These are phyloP conservation scores for Neoboletus brunneissimus DNA, from an alignment of 768 basidiomycete species.

Conservation along the genomic window DNA sequence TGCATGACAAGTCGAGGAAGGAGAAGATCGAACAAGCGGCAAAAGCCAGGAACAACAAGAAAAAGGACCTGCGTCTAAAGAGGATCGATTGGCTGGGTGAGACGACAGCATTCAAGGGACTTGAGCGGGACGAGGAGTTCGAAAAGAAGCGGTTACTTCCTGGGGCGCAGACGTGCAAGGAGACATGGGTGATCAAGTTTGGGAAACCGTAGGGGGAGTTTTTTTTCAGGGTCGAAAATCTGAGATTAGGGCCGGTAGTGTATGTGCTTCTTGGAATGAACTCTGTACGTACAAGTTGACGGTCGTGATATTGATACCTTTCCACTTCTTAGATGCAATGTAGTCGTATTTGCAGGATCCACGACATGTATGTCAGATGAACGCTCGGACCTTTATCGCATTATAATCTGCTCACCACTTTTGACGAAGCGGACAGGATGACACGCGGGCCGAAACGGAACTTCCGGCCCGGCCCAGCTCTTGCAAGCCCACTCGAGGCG, in stretches of 20 bases:
- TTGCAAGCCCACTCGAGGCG: too few species aligned
- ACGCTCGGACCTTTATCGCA: too few species aligned
- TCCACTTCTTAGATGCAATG: not conserved
- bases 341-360: not conserved
- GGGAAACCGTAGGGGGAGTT: slow-evolving; percentile 32
- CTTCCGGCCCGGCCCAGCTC: too few species aligned
- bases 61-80: slow-evolving; percentile 39
- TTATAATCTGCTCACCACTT: too few species aligned
- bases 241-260: not conserved
- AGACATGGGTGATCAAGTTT: slow-evolving; percentile 62
- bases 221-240: not conserved
- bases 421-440: too few species aligned
- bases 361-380: too few species aligned
- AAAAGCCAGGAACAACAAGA: slow-evolving; percentile 44
- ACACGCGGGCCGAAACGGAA: too few species aligned
- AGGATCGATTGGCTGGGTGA: slow-evolving; percentile 67
- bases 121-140: slow-evolving; percentile 59
- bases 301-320: too few species aligned
- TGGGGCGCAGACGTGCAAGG: slow-evolving; percentile 37
- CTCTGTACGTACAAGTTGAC: too few species aligned
- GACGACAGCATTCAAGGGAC: slow-evolving; percentile 54
- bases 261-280: not conserved
- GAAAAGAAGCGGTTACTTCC: slow-evolving; percentile 50
- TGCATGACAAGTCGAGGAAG: slow-evolving; percentile 40
- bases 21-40: slow-evolving; percentile 49